Evolutionary conservation across 352 stramenopile species (phyloP).

Genomic region (Pythium phragmitis): DNA sequence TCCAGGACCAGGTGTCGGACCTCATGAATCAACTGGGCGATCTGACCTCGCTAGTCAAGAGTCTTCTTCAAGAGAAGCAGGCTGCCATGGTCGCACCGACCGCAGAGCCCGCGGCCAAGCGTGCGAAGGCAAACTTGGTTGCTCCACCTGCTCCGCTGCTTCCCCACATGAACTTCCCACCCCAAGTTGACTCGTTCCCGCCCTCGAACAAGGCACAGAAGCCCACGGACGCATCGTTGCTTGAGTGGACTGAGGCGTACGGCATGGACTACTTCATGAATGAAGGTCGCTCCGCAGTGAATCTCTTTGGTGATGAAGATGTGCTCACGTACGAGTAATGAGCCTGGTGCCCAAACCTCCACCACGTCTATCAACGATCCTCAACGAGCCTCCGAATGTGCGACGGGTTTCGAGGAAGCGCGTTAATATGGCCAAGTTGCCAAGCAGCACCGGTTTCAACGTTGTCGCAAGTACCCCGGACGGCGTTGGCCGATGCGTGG

Average conservation of each 20-base stretch:
- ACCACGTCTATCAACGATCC: not conserved
- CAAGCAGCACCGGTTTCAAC: too few relatives aligned
- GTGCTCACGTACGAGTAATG: slow-evolving; percentile 49
- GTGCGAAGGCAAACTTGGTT: slow-evolving; percentile 32
- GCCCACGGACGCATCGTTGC: slow-evolving; percentile 61
- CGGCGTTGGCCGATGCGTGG: too few relatives aligned
- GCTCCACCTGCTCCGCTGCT: slow-evolving; percentile 19
- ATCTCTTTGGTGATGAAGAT: slow-evolving; percentile 58
- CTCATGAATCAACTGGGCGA: slow-evolving; percentile 79
- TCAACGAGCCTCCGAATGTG: not conserved
- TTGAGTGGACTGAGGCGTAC: slow-evolving; percentile 80
- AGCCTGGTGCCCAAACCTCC: not conserved
- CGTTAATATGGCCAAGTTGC: too few relatives aligned
- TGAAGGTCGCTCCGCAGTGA: slow-evolving; percentile 44
- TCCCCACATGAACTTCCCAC: slow-evolving; percentile 27
- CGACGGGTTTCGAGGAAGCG: too few relatives aligned
- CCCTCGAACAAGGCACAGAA: slow-evolving; percentile 41
- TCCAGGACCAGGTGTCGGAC: slow-evolving; percentile 71
- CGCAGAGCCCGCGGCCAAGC: slow-evolving; percentile 41
- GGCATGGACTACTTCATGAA: slow-evolving; percentile 82
- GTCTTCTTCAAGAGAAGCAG: slow-evolving; percentile 60
- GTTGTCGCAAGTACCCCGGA: too few relatives aligned
- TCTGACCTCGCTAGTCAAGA: slow-evolving; percentile 73
- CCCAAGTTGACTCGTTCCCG: slow-evolving; percentile 31
- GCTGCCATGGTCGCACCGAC: not conserved